Conservation (phyloP, 148 eudicot species). For the Amaranthus cruentus region DNA sequence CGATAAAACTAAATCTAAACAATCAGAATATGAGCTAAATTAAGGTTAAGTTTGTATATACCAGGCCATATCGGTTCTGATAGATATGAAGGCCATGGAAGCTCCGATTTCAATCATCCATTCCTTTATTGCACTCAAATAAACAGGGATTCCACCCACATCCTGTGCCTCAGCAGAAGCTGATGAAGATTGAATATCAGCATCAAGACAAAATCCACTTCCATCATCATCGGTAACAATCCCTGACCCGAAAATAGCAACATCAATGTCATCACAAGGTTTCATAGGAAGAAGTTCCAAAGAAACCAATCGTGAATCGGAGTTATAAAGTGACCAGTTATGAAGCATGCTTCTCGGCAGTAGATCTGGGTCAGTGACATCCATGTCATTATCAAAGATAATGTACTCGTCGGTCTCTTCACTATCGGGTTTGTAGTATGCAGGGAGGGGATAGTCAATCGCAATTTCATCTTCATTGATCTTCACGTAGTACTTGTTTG, state of each 20-base stretch:
- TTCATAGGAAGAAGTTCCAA: slow-evolving; percentile 97
- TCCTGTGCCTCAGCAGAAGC: slow-evolving; percentile 33
- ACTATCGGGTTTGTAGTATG: slow-evolving; percentile 60
- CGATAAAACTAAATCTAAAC: neutral
- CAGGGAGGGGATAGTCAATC: slow-evolving; percentile 86
- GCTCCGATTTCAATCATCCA: slow-evolving; percentile 52
- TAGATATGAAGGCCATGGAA: slow-evolving; percentile 57
- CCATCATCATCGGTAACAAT: slow-evolving; percentile 81
- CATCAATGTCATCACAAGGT: slow-evolving; percentile 94
- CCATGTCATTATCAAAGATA: slow-evolving; percentile 58
- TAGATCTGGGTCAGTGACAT: slow-evolving; percentile 50
- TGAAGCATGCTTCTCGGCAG: slow-evolving; percentile 93
- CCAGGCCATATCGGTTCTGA: slow-evolving; percentile 98
- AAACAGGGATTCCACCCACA: slow-evolving; percentile 43
- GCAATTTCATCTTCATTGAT: slow-evolving; percentile 99
- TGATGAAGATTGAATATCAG: slow-evolving; percentile 51
- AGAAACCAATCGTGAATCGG: slow-evolving; percentile 75
- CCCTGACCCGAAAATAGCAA: slow-evolving; percentile 89
- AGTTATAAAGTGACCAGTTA: slow-evolving; percentile 93
- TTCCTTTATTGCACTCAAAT: slow-evolving; percentile 49
- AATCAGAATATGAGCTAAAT: neutral
- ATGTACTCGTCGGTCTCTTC: slow-evolving; percentile 92
- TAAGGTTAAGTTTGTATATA: slow-evolving; percentile 25
- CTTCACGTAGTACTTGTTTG: slow-evolving; percentile 69
- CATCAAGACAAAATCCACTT: slow-evolving; percentile 74